Evolutionary conservation across 208 protist species (phyloP), one percentile per base, ranked within the genome.

Genomic region (Leishmania braziliensis): DNA sequence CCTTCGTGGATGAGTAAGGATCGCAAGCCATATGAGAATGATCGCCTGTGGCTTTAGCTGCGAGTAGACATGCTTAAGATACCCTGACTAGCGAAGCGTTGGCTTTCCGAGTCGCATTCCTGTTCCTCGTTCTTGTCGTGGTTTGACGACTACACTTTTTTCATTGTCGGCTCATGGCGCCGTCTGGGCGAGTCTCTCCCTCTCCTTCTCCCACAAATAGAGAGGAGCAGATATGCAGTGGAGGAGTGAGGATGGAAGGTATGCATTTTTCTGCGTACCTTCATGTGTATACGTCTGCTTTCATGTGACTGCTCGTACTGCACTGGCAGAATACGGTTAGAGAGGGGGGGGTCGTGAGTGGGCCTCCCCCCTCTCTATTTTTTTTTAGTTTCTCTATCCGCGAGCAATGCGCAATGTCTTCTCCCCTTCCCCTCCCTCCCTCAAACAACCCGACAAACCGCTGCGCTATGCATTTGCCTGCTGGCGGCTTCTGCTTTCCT

Each of bases 11-110:
- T 29, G 71, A 79, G 46, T 58, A 77, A 56, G 46, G 65, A 14
- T 33, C 83, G 75, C 9, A 86, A 81, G 26, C 75, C 80, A 69
- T 0, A 16, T 36, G 75, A 78, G 53, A 78, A 81, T 5, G 36
- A 69, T 23, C 14, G 1, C 0, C 26, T 80, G 29, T 48, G 72
- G 16, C 72, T 23, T 9, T 63, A 80, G 69, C 65, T 80, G 3
- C 43, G 51, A 51, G 62, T 23, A 29, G 66, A 54, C 6, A 20
- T 56, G 51, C 50, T 51, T 10, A 62, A 23, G 8, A 23, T 10
- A 36, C 69, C 23, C 46, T 74, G 69, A 18, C 12, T 8, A 5
- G 46, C n/a, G 65, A 12, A 2, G 29, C 36, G 29, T 12, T 26
- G 29, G 33, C 36, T 26, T 46, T 70, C 36, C 5, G 18, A 10